Conservation (phyloP, 306 rosid species). For the Cajanus cajan region DNA sequence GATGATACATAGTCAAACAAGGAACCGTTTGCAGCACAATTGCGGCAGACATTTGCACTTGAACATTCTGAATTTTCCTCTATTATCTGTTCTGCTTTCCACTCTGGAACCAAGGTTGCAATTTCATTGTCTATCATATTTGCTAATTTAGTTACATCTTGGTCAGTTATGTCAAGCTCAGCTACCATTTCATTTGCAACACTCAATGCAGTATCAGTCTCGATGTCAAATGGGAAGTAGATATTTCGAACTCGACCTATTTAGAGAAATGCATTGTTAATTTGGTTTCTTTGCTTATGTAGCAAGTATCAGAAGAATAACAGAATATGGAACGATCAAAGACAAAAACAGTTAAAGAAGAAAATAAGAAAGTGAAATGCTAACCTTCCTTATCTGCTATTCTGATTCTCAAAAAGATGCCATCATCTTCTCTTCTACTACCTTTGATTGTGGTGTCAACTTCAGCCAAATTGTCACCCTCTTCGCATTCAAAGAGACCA, state of each 20-base stretch:
- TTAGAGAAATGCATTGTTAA: background rate
- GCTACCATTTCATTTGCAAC: conserved; percentile 90
- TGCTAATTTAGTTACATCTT: conserved; percentile 80
- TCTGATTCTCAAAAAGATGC: conserved; percentile 86
- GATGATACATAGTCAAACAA: conserved; percentile 57
- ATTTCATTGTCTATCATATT: conserved; percentile 87
- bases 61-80: conserved; percentile 50
- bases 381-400: conserved; percentile 87
- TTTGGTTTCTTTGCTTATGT: conserved; percentile 16
- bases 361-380: conserved; percentile 23
- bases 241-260: conserved; percentile 87
- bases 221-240: conserved; percentile 90
- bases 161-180: conserved; percentile 87
- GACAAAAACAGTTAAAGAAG: conserved; percentile 1
- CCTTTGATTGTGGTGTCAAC: conserved; percentile 74
- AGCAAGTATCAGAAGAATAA: background rate
- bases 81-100: conserved; percentile 49
- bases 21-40: conserved; percentile 56
- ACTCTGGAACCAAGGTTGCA: conserved; percentile 65
- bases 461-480: conserved; percentile 59
- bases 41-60: conserved; percentile 47
- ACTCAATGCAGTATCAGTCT: conserved; percentile 77
- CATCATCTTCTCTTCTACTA: conserved; percentile 68
- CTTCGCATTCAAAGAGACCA: conserved; percentile 73
- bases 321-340: conserved; percentile 23